phyloP scores from a whole-genome alignment of 345 rosid species.

The Hibiscus tridactylites region DNA sequence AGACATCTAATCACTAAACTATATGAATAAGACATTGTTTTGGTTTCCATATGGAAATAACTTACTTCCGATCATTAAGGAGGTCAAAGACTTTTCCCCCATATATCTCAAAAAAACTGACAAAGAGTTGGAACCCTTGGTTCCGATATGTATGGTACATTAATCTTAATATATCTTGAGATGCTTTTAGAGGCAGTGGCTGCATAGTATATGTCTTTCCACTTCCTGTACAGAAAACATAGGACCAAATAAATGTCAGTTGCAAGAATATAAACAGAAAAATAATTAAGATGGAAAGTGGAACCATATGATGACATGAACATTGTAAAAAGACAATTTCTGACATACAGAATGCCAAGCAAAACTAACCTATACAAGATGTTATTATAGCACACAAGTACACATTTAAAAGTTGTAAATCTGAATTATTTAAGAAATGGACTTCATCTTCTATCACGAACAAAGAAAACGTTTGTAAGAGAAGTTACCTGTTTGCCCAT shows the following conservation, averaged over 20 bases:
- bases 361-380: neutral
- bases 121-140: slow-evolving; percentile 49
- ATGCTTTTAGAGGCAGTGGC: slow-evolving; percentile 60
- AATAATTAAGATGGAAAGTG: neutral
- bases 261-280: neutral
- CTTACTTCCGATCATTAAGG: slow-evolving; percentile 62
- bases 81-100: slow-evolving; percentile 68
- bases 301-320: neutral
- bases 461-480: neutral
- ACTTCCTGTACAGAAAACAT: slow-evolving; percentile 32
- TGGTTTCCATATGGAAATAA: slow-evolving; percentile 1
- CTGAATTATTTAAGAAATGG: neutral
- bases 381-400: neutral
- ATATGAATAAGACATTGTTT: neutral
- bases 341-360: neutral
- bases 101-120: slow-evolving; percentile 63
- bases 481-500: slow-evolving; percentile 51
- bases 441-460: neutral
- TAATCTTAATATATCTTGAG: slow-evolving; percentile 44
- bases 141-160: slow-evolving; percentile 40
- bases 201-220: slow-evolving; percentile 73
- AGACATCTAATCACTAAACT: slow-evolving; percentile 1
- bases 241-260: slow-evolving; percentile 5
- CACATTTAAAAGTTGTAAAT: neutral
- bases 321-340: neutral